These are phyloP conservation scores for Talaromyces trachyspermus DNA, from an alignment of 495 filamentous ascomycete species.

Conservation along the genomic window DNA sequence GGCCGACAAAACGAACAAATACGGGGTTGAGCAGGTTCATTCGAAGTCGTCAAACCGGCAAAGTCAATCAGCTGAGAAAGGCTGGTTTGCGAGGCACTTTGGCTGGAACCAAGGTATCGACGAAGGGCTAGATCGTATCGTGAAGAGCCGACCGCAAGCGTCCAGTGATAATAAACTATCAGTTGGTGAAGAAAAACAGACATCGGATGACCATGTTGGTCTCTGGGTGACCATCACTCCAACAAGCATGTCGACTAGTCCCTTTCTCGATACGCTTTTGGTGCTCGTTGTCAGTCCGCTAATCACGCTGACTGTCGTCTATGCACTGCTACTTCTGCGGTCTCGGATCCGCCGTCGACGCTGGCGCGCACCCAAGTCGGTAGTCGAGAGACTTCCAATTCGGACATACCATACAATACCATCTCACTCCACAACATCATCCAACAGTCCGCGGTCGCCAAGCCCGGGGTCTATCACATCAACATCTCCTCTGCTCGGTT, in stretches of 20 bases:
- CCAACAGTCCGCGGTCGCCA: conserved; percentile 47
- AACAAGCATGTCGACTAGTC: conserved; percentile 80
- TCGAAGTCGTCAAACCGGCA: background rate
- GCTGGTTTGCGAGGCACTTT: conserved; percentile 36
- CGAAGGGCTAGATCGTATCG: background rate
- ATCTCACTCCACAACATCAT: conserved; percentile 46
- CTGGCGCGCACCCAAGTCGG: conserved; percentile 93
- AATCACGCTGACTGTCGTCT: conserved; percentile 87
- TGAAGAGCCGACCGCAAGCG: conserved; percentile 2
- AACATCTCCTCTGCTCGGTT: conserved; percentile 64
- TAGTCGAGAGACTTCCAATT: conserved; percentile 91
- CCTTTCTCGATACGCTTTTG: conserved; percentile 92
- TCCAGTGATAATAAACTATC: background rate
- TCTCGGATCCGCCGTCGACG: conserved; percentile 82
- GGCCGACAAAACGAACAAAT: background rate
- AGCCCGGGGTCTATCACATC: conserved; percentile 43
- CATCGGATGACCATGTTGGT: conserved; percentile 57
- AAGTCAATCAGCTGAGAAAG: conserved; percentile 7
- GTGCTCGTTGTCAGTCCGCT: conserved; percentile 89
- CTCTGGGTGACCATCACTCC: conserved; percentile 95
- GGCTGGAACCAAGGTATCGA: conserved; percentile 19
- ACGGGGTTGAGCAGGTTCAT: background rate
- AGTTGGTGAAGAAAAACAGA: background rate
- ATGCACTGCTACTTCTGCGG: conserved; percentile 78
- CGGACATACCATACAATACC: conserved; percentile 85